Evolutionary conservation across 1,284 basidiomycete genomes (phyloP), one percentile per base, ranked within the genome.

Genomic region (Leccinum pallidistipes): DNA sequence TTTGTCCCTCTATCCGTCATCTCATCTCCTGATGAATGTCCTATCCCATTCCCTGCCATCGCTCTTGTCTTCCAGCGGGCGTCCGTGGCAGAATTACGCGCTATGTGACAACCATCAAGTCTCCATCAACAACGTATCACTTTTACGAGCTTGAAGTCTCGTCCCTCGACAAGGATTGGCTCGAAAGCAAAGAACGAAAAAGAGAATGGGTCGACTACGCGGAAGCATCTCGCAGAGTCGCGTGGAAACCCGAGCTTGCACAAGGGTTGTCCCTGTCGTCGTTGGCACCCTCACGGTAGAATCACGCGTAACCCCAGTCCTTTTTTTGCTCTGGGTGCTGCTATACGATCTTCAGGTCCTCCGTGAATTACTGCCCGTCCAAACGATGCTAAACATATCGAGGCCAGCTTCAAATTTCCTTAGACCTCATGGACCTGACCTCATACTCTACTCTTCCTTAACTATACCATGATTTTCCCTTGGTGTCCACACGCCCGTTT

Each of bases 151-250:
- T 93, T 68, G 91, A 93, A 75, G 91, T 92, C 45, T 78, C 83
- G 24, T 78, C 77, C 56, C 82, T 92, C 60, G 91, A 92, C 66
- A 79, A 83, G 65, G 86, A 88, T 62, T 93, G 91, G 91, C 79
- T 90, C 64, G 91, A 93, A 73, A 79, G 83, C 68, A 80, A 85
- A 65, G 90, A 93, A 78, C 84, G 91, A 63, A 79, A 79, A 72
- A 79, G 91, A 69, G 91, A 93, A 78, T 92, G 90, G 90, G 90
- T 93, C 68, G 90, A 92, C 75, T 92, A 87, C 69, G 82, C 86
- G 57, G 91, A 92, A 77, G 91, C 91, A 18, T 77, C 86, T 65
- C 77, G 80, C 68, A 80, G 91, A 66, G 73, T 93, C 54, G 81
- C 86, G 63, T 93, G 91, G 91, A 93, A 93, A 72, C 77, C 82